Conservation (phyloP, 169 alveolate genomes). For the Plasmodium ovale region DNA sequence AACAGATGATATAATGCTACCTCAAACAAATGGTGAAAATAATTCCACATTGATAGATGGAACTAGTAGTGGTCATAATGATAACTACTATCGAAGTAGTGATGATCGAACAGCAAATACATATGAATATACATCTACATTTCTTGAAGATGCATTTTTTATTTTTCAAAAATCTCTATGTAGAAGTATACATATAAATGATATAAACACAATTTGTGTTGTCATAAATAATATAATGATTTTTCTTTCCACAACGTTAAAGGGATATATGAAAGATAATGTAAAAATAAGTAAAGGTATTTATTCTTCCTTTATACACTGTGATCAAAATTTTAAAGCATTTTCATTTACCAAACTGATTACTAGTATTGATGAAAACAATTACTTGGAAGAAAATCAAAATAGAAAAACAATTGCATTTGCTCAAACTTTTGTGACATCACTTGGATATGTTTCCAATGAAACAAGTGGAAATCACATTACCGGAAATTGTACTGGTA, state of each 20-base stretch:
- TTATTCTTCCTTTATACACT: conserved; percentile 54
- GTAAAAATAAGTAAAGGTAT: conserved; percentile 49
- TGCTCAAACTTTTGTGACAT: conserved; percentile 41
- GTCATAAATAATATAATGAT: conserved; percentile 50
- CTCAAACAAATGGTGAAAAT: conserved; percentile 33
- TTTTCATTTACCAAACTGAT: conserved; percentile 37
- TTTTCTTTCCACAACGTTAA: conserved; percentile 32
- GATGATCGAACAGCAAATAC: background rate
- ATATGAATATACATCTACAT: conserved; percentile 60
- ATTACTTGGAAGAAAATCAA: conserved; percentile 37
- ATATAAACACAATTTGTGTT: conserved; percentile 69
- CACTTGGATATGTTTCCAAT: conserved; percentile 14
- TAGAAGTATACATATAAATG: conserved; percentile 73
- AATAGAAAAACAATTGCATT: conserved; percentile 14
- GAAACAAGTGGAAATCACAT: background rate
- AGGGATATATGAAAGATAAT: conserved; percentile 34
- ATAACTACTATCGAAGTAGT: background rate
- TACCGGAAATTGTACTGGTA: background rate
- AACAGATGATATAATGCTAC: conserved; percentile 69
- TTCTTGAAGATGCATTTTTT: conserved; percentile 65
- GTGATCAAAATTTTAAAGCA: conserved; percentile 14
- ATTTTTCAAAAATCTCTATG: conserved; percentile 69
- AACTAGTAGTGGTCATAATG: background rate
- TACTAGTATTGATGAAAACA: conserved; percentile 34
- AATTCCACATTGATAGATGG: background rate